Evolutionary conservation across 1,284 basidiomycete genomes (phyloP).

Genomic region (Microbotryomycetes sp.): DNA sequence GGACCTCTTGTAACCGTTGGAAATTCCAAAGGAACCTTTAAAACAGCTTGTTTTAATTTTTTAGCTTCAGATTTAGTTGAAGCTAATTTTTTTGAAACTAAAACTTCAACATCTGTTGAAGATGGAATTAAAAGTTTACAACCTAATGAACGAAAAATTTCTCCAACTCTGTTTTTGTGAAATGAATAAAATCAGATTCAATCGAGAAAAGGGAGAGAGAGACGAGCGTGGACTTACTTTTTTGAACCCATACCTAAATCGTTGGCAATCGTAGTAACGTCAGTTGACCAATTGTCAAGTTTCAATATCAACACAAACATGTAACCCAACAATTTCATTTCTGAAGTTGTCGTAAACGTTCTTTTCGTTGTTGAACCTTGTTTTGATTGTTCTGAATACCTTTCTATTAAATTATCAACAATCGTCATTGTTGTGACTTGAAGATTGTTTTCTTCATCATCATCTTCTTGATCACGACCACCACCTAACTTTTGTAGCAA

Average conservation of each 20-base stretch:
- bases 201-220: neutral
- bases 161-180: constrained; percentile 19
- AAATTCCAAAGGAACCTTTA: constrained; percentile 69
- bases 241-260: constrained; percentile 60
- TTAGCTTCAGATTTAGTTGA: constrained; percentile 19
- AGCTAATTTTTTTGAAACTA: constrained; percentile 17
- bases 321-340: constrained; percentile 65
- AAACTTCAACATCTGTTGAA: constrained; percentile 48
- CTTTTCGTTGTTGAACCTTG: constrained; percentile 47
- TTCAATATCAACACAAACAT: constrained; percentile 72
- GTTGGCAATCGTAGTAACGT: constrained; percentile 59
- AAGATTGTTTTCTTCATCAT: too few relatives aligned
- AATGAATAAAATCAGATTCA: neutral
- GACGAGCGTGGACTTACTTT: constrained; percentile 50
- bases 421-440: constrained; percentile 61
- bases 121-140: constrained; percentile 61
- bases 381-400: constrained; percentile 62
- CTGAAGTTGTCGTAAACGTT: constrained; percentile 61
- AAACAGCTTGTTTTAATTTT: constrained; percentile 57
- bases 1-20: constrained; percentile 53
- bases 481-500: constrained; percentile 51
- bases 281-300: constrained; percentile 66
- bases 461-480: constrained; percentile 46
- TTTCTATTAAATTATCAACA: constrained; percentile 63
- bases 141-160: constrained; percentile 49